Conservation (phyloP, 2,329 filamentous ascomycete genomes). For the Lecanicillium sp. region DNA sequence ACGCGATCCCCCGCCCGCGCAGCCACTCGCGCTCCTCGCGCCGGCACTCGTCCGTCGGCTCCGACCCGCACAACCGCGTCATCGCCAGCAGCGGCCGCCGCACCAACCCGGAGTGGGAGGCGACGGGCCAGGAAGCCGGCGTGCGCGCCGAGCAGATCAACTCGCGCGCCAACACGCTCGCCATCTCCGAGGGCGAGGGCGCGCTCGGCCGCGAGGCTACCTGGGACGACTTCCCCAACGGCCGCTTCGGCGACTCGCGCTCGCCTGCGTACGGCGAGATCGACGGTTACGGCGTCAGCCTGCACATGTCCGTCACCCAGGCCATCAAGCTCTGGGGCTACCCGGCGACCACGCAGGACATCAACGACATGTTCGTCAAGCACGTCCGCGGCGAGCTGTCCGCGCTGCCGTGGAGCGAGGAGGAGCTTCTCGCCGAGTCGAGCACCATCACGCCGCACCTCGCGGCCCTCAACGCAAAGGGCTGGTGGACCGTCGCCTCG, state of each 20-base stretch:
- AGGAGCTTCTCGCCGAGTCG: slow-evolving; percentile 78
- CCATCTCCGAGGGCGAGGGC: slow-evolving; percentile 91
- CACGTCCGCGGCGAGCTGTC: slow-evolving; percentile 74
- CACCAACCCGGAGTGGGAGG: slow-evolving; percentile 60
- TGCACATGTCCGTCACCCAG: slow-evolving; percentile 82
- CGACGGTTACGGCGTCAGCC: slow-evolving; percentile 93
- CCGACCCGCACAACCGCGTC: slow-evolving; percentile 79
- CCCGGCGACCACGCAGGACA: slow-evolving; percentile 63
- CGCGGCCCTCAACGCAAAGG: slow-evolving; percentile 66
- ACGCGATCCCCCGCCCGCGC: slow-evolving; percentile 25
- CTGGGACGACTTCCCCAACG: slow-evolving; percentile 98
- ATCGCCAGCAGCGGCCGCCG: slow-evolving; percentile 64
- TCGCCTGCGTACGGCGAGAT: slow-evolving; percentile 95
- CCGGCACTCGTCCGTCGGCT: slow-evolving; percentile 72
- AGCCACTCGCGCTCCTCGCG: slow-evolving; percentile 41
- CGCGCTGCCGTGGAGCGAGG: slow-evolving; percentile 91
- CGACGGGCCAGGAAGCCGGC: slow-evolving; percentile 69
- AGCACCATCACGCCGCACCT: slow-evolving; percentile 72
- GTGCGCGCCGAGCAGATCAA: slow-evolving; percentile 69
- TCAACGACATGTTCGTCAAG: slow-evolving; percentile 72
- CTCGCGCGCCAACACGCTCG: slow-evolving; percentile 75
- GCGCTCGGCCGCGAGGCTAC: slow-evolving; percentile 87
- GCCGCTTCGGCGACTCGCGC: slow-evolving; percentile 86
- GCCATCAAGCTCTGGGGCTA: slow-evolving; percentile 82
- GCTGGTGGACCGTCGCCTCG: slow-evolving; percentile 95